phyloP scores from a whole-genome alignment of 2,329 filamentous ascomycete species.

The Didymella lethalis region DNA sequence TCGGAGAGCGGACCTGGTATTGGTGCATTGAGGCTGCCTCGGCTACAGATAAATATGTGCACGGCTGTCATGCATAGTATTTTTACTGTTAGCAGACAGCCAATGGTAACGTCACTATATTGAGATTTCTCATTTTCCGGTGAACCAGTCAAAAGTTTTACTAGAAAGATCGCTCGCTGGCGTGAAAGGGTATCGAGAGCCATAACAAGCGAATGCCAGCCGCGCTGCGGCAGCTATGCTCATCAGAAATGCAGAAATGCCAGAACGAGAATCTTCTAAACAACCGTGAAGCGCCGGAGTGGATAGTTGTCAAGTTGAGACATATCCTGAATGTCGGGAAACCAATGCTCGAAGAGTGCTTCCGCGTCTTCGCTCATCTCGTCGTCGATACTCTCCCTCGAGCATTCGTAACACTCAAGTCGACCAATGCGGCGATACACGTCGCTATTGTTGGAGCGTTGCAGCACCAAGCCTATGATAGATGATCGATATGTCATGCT shows the following conservation, averaged over 20 bases:
- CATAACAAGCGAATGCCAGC: constrained; percentile 15
- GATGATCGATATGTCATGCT: constrained; percentile 50
- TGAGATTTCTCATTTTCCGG: background rate
- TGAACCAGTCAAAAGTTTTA: background rate
- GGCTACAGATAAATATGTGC: too few species aligned
- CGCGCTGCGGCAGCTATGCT: constrained; percentile 7
- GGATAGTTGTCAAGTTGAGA: constrained; percentile 45
- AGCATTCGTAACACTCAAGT: constrained; percentile 49
- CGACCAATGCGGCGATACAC: constrained; percentile 46
- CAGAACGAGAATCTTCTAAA: constrained; percentile 21
- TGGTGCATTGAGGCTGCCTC: background rate
- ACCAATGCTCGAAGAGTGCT: constrained; percentile 47
- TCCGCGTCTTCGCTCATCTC: constrained; percentile 49
- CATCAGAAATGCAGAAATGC: constrained; percentile 1
- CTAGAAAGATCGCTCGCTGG: constrained; percentile 1
- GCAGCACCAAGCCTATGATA: constrained; percentile 46
- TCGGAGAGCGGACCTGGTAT: background rate
- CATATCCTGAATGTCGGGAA: constrained; percentile 49
- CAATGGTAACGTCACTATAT: background rate
- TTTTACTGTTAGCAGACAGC: background rate
- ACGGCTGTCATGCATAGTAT: background rate
- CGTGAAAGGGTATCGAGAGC: constrained; percentile 18
- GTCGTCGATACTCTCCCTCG: constrained; percentile 33
- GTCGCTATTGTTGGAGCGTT: constrained; percentile 29
- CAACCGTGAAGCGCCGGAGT: constrained; percentile 40